Conservation (phyloP, 169 alveolate species). For the Eimeria zaria region DNA sequence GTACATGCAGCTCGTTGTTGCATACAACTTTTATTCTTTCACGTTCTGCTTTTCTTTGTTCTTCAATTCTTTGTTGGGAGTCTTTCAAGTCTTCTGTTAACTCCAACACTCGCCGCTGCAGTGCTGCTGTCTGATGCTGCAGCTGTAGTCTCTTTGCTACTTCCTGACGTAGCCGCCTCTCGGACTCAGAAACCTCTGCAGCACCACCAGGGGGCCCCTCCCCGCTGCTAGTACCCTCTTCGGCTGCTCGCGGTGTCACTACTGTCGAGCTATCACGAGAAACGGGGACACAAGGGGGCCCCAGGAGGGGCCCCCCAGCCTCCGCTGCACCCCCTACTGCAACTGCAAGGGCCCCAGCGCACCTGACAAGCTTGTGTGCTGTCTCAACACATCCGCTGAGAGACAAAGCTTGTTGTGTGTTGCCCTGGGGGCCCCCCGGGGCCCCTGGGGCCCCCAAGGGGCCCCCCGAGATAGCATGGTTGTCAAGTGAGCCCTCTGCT, state of each 20-base stretch:
- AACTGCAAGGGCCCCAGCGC: neutral
- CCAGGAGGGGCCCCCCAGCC: slow-evolving; percentile 4
- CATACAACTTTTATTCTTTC: slow-evolving; percentile 1
- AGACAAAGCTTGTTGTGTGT: neutral
- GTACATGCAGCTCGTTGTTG: neutral
- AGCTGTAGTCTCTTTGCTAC: slow-evolving; percentile 46
- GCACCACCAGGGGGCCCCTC: neutral
- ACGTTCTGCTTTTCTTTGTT: slow-evolving; percentile 33
- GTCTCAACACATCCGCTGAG: neutral
- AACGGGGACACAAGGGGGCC: neutral
- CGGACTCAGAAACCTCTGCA: slow-evolving; percentile 9
- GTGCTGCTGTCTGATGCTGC: slow-evolving; percentile 56
- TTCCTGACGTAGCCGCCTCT: slow-evolving; percentile 55
- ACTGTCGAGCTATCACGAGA: neutral
- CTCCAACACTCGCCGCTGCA: slow-evolving; percentile 53
- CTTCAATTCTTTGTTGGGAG: slow-evolving; percentile 17
- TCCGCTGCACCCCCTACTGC: neutral
- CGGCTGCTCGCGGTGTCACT: neutral
- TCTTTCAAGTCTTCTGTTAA: slow-evolving; percentile 31
- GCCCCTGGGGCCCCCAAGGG: slow-evolving; percentile 11
- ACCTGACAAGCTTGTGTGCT: neutral
- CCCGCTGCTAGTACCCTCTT: neutral
- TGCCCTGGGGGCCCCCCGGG: neutral
- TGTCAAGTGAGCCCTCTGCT: neutral
- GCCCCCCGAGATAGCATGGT: too few relatives aligned